These are phyloP conservation scores for Neofusicoccum kwambonambiense DNA, from an alignment of 2,329 filamentous ascomycete genomes.

Conservation along the genomic window DNA sequence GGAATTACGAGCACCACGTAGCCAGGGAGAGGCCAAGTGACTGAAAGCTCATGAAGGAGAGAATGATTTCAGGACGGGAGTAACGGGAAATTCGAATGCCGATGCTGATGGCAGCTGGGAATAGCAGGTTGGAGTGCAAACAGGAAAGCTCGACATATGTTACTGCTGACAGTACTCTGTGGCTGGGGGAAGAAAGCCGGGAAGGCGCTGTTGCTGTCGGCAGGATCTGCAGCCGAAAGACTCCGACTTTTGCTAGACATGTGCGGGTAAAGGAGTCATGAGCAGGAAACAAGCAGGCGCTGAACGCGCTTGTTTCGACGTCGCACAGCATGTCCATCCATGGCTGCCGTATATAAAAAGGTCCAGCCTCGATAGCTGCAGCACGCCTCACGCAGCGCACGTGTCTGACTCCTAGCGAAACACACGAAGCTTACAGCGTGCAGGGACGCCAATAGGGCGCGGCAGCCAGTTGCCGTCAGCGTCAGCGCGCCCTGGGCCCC, in stretches of 20 bases:
- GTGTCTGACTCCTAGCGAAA: conserved; percentile 13
- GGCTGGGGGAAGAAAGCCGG: too few species aligned
- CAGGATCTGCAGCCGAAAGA: neutral
- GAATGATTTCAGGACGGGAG: too few species aligned
- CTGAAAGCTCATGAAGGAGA: too few species aligned
- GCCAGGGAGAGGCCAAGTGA: neutral
- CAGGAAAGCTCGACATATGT: too few species aligned
- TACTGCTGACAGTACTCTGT: too few species aligned
- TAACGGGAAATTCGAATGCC: neutral
- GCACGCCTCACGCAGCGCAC: conserved; percentile 1
- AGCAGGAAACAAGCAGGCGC: neutral
- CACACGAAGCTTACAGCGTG: neutral
- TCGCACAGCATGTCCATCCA: neutral
- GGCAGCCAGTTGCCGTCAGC: too few species aligned
- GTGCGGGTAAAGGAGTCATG: neutral
- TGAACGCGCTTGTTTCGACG: neutral
- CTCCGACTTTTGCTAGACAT: neutral
- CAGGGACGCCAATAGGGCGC: neutral
- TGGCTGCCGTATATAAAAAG: conserved; percentile 2
- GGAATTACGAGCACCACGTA: neutral
- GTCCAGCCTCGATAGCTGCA: neutral
- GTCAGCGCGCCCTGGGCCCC: too few species aligned
- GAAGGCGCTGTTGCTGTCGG: neutral
- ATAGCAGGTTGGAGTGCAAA: neutral
- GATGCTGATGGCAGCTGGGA: neutral